phyloP scores from a whole-genome alignment of 2,329 filamentous ascomycete species.

The Pseudogymnoascus sp. region DNA sequence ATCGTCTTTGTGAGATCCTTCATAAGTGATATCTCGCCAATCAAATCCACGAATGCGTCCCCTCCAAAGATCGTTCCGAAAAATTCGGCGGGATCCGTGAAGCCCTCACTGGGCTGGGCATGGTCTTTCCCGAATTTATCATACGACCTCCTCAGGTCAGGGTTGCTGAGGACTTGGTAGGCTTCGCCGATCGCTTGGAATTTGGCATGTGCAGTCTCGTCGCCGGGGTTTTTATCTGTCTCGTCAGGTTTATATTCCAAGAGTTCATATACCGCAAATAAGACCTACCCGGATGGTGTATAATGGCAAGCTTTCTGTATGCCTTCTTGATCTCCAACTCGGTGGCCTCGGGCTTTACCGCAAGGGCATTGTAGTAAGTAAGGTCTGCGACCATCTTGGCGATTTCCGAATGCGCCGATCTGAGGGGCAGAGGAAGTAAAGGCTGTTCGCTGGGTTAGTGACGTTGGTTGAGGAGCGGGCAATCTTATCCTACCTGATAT shows the following conservation, averaged over 20 bases:
- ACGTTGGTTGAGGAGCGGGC: neutral
- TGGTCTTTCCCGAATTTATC: constrained; percentile 97
- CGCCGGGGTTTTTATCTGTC: constrained; percentile 92
- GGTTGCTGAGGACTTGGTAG: constrained; percentile 77
- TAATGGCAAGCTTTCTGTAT: constrained; percentile 88
- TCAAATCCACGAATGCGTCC: constrained; percentile 91
- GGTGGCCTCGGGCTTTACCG: constrained; percentile 75
- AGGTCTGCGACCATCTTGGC: constrained; percentile 75
- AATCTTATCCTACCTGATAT: neutral
- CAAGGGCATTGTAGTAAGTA: constrained; percentile 79
- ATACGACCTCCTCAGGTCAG: constrained; percentile 82
- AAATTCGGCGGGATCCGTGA: constrained; percentile 94
- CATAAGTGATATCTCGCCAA: constrained; percentile 97
- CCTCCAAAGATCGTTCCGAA: constrained; percentile 98
- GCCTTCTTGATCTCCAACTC: constrained; percentile 96
- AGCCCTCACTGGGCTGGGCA: constrained; percentile 83
- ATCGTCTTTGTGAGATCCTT: constrained; percentile 97
- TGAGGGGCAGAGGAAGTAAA: neutral
- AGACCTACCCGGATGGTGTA: constrained; percentile 55
- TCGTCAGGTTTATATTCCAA: constrained; percentile 15
- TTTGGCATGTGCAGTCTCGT: constrained; percentile 86
- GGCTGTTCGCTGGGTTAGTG: neutral
- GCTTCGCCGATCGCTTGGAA: constrained; percentile 81
- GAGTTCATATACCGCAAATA: neutral
- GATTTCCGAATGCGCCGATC: constrained; percentile 4